Conservation (phyloP, 1,139 yeast genomes). For the Pichia sorboxylosa region DNA sequence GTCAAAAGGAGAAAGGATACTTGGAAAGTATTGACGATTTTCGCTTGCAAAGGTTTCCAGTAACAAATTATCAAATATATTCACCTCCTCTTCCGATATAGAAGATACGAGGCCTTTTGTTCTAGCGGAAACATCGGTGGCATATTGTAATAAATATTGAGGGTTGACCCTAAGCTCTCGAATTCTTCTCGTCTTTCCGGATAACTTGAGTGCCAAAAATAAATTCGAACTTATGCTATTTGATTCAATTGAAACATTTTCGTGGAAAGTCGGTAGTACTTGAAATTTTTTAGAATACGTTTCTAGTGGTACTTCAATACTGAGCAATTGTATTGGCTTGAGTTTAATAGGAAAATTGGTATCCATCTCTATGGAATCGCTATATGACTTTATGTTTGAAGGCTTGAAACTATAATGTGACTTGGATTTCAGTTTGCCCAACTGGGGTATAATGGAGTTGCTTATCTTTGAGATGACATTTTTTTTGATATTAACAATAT, state of each 20-base stretch:
- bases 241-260: conserved; percentile 2
- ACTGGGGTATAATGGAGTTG: too few species aligned
- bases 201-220: conserved; percentile 2
- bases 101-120: conserved; percentile 24
- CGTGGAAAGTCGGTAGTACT: conserved; percentile 2
- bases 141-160: conserved; percentile 34
- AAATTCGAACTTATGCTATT: conserved; percentile 1
- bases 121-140: conserved; percentile 34
- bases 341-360: conserved; percentile 24
- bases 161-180: conserved; percentile 39
- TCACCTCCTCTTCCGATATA: conserved; percentile 24
- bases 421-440: too few species aligned
- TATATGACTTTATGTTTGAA: neutral
- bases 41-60: conserved; percentile 6
- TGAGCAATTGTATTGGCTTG: conserved; percentile 27
- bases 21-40: neutral
- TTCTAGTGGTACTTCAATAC: conserved; percentile 22
- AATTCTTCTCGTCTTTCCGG: conserved; percentile 10
- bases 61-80: conserved; percentile 16
- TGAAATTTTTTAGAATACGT: conserved; percentile 9
- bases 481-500: too few species aligned
- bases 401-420: neutral
- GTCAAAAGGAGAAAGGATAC: neutral
- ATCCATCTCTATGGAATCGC: too few species aligned
- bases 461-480: too few species aligned